Evolutionary conservation across 1,284 basidiomycete species (phyloP), one percentile per base, ranked within the genome.

Genomic region (Phellinidium pouzarii): DNA sequence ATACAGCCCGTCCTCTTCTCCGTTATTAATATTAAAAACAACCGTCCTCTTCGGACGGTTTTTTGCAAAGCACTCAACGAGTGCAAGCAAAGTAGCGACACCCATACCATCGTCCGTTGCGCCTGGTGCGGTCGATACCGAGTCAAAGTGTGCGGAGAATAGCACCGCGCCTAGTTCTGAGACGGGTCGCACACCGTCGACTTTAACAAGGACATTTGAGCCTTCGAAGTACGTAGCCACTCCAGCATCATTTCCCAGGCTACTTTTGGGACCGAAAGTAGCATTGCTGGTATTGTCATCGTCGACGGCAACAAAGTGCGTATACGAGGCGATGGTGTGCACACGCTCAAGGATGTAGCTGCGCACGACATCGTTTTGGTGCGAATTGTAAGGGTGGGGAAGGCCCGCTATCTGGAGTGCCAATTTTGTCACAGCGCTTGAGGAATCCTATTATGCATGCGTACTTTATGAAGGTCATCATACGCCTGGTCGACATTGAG

Each of bases 71-170:
- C 81, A 79, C 34, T 79, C 68, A 22, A 85, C 69, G 58, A 90
- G 72, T 55, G 87, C 80, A 12, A 91, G 62, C 3, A 87, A 65
- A 0, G 83, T 83, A 5, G 71, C 80, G 7, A 86, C 72, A 4
- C 79, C 84, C 76, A 89, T 88, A 8, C 84, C 84, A 59, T 88
- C 79, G 59, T 91, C 88, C 1, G 84, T 87, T 2, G 81, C 82
- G 3, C 88, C 88, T 0, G 79, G 74, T 1, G 82, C 80, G 1
- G 84, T 86, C 0, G 86, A 84, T 1, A 89, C 86, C 0, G 85
- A 87, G 66, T 90, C 87, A 62, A 80, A 87, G 60, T 91, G 88
- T 1, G 86, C 85, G 0, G 85, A 88, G 55, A 91, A 82, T n/a
- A 91, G 65, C 2, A 86, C 79, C 0, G 77, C 80, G 23, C 75